Percentiles rank a stretch among this genome's conserved stretches.
phyloP scores from a whole-genome alignment of 1,284 basidiomycete genomes.

The Trametes polyzona region DNA sequence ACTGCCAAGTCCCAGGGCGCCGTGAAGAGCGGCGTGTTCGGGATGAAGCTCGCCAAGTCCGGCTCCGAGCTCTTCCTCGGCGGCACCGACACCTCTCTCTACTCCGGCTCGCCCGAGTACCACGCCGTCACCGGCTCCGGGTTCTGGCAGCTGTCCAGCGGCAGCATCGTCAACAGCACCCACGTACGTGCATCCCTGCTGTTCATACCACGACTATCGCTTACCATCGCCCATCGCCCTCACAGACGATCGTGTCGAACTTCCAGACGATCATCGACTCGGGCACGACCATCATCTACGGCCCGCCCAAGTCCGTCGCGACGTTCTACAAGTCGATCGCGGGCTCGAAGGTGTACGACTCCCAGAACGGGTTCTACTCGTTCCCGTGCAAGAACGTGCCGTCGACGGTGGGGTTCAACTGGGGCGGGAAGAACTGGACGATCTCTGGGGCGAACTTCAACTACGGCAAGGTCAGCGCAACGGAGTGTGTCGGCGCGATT shows the following conservation, averaged over 20 bases:
- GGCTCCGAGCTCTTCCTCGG: constrained; percentile 57
- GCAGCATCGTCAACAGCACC: constrained; percentile 26
- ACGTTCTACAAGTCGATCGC: constrained; percentile 48
- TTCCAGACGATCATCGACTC: constrained; percentile 30
- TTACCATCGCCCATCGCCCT: no score
- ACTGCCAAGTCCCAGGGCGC: constrained; percentile 35
- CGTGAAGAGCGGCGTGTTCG: constrained; percentile 42
- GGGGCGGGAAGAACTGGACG: constrained; percentile 43
- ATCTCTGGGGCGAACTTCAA: constrained; percentile 37
- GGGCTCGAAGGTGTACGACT: constrained; percentile 34
- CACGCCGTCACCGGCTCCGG: constrained; percentile 31
- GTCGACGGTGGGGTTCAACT: constrained; percentile 40
- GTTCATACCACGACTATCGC: no score
- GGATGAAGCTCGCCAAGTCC: no score
- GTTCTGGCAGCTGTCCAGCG: constrained; percentile 26
- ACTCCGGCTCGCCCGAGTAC: constrained; percentile 43
- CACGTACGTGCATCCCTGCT: no score
- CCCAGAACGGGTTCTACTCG: constrained; percentile 39
- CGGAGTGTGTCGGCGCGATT: constrained; percentile 34
- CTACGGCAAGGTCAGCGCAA: constrained; percentile 29
- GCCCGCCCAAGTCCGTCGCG: constrained; percentile 45
- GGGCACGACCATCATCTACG: constrained; percentile 53
- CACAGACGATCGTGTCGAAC: constrained; percentile 29
- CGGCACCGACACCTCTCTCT: constrained; percentile 41
- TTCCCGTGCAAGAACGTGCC: constrained; percentile 47